Base-by-base conservation (phyloP, 495 filamentous ascomycete genomes). In the Wilcoxina mikolae region DNA sequence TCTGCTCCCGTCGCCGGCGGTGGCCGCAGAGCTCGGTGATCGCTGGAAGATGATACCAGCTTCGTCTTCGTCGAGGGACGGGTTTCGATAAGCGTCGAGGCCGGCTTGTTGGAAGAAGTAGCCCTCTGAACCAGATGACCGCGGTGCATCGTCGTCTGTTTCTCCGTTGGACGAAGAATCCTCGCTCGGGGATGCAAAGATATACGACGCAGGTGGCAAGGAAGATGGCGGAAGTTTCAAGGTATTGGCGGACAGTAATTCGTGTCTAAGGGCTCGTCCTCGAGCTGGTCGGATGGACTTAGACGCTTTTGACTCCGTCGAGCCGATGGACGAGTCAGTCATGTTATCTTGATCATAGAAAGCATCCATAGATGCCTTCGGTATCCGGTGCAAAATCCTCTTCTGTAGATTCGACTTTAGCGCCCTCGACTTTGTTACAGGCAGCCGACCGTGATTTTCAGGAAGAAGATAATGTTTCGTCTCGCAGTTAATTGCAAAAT, bases 401-500 rank as follows among this genome's bases (percentile, higher is more conserved):
- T 56, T 58, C 50, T 64, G 58, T 41, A 65, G 53, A 51, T 38
- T 65, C 45, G 62, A 61, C 58, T 65, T 65, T 17, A 60, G 58
- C 26, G 58, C 54, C 45, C 54, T 61, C 20, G 65, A 55, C 26
- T 51, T 56, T 26, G 62, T 56, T 45, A 55, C 56, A 35, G 61
- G 58, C 20, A 65, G 46, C 27, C 63, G 58, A 35, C 62, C 58
- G 31, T 61, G 58, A 51, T 61, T 58, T 10, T 65, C 57, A 10
- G 63, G 63, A 22, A 65, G 56, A 31, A 66, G 42, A 42, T 66
- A 66, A 54, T 66, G 63, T 53, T 54, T 65, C 38, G 60, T 65
- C 55, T 68, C 59, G 22, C 79, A 74, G 23, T 71, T 63, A 55
- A 80, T 71, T 4, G 69, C 63, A 46, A 80, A 80, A 47, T 80